A percentile compares a stretch with the other conserved stretches of the same genome.
Conservation (phyloP, 306 rosid genomes). For the Benincasa hispida region DNA sequence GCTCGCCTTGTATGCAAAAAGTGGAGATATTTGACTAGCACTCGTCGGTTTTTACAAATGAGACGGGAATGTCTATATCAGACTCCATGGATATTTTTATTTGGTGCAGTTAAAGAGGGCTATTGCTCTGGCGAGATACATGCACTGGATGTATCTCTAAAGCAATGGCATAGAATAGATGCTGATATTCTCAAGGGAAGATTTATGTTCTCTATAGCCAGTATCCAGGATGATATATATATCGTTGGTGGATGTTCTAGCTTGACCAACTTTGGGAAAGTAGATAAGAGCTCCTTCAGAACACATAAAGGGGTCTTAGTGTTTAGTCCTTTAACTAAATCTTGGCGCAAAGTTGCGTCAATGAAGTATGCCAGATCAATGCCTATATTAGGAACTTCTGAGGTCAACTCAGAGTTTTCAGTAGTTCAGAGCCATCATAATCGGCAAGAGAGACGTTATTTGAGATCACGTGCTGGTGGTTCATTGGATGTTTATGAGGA, state of each 20-base stretch:
- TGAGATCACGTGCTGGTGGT: conserved; percentile 22
- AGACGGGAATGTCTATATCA: conserved; percentile 75
- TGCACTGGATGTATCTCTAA: conserved; percentile 64
- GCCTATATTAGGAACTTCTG: conserved; percentile 76
- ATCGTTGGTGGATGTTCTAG: conserved; percentile 93
- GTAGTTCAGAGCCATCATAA: conserved; percentile 44
- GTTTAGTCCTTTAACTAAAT: conserved; percentile 79
- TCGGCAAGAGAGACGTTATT: conserved; percentile 64
- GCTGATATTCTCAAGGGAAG: conserved; percentile 76
- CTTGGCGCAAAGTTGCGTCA: conserved; percentile 83
- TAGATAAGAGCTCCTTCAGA: conserved; percentile 88
- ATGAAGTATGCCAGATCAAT: conserved; percentile 82
- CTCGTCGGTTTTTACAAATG: conserved; percentile 75
- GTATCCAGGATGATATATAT: conserved; percentile 72
- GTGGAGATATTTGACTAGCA: conserved; percentile 76
- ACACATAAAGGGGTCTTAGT: conserved; percentile 80
- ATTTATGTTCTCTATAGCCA: conserved; percentile 82
- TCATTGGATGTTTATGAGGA: conserved; percentile 92
- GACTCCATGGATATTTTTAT: conserved; percentile 83
- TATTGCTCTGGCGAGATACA: conserved; percentile 90
- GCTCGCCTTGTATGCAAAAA: conserved; percentile 97
- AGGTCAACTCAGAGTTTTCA: conserved; percentile 59
- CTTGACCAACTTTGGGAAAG: conserved; percentile 69
- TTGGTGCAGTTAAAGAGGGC: conserved; percentile 89
- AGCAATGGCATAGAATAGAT: conserved; percentile 79